phyloP scores from a whole-genome alignment of 2,329 filamentous ascomycete species.

The Daldinia sp. region DNA sequence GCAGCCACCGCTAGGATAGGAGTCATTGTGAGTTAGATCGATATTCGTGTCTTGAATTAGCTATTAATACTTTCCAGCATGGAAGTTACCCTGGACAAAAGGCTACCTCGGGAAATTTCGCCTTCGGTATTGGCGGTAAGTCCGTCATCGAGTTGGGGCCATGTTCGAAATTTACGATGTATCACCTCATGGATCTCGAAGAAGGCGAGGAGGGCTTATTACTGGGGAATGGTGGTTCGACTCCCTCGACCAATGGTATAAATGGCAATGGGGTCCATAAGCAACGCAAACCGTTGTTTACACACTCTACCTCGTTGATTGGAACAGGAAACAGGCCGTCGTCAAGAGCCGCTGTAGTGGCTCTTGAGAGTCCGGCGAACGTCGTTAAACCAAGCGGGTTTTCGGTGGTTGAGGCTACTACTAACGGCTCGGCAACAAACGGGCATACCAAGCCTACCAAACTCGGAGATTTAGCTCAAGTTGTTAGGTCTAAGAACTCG shows the following conservation, averaged over 20 bases:
- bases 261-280: slow-evolving; percentile 21
- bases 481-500: slow-evolving; percentile 60
- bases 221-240: not conserved
- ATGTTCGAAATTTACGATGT: slow-evolving; percentile 56
- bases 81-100: slow-evolving; percentile 58
- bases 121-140: slow-evolving; percentile 52
- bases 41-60: not conserved
- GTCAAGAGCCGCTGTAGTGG: not conserved
- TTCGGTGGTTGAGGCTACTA: not conserved
- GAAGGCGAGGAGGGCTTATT: slow-evolving; percentile 37
- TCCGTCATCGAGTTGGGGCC: slow-evolving; percentile 50
- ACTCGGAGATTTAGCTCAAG: slow-evolving; percentile 49
- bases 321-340: slow-evolving; percentile 19
- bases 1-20: slow-evolving; percentile 52
- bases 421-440: slow-evolving; percentile 11
- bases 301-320: slow-evolving; percentile 24
- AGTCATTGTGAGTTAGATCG: slow-evolving; percentile 43
- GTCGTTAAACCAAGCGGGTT: not conserved
- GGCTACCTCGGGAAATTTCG: slow-evolving; percentile 62
- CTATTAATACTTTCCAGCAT: slow-evolving; percentile 45
- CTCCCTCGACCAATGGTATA: slow-evolving; percentile 1
- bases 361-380: not conserved
- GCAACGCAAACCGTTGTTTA: slow-evolving; percentile 20
- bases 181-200: slow-evolving; percentile 57
- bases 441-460: slow-evolving; percentile 11